Evolutionary conservation across 176 grass and related monocot genomes (phyloP).

Genomic region (Musa schizocarpa): DNA sequence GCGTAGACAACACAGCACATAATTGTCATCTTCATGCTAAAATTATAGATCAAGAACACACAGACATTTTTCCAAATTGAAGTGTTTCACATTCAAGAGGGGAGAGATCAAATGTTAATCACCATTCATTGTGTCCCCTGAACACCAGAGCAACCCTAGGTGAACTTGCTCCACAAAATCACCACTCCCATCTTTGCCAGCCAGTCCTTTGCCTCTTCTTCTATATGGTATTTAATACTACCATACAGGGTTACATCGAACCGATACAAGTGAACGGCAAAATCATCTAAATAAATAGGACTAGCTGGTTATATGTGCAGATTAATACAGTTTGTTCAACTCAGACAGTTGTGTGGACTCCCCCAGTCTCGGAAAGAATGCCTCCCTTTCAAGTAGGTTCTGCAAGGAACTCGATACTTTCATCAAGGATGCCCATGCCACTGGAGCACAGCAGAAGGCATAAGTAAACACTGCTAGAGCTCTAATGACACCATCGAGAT

Average conservation of each 20-base stretch:
- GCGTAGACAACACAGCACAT: too few species aligned
- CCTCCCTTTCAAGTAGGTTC: slow-evolving; percentile 64
- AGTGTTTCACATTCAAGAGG: slow-evolving; percentile 1
- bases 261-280: background rate
- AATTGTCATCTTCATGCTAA: too few species aligned
- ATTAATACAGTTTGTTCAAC: slow-evolving; percentile 82
- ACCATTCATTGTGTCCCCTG: background rate
- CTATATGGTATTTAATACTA: background rate
- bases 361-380: slow-evolving; percentile 55
- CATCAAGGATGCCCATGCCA: slow-evolving; percentile 62
- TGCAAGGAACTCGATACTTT: slow-evolving; percentile 55
- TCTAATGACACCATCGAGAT: slow-evolving; percentile 50
- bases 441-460: slow-evolving; percentile 45
- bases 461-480: slow-evolving; percentile 51
- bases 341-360: slow-evolving; percentile 52
- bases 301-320: slow-evolving; percentile 17
- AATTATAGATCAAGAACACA: background rate
- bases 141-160: background rate
- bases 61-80: background rate
- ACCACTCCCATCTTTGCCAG: background rate
- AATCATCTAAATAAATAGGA: background rate
- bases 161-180: too few species aligned
- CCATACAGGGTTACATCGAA: background rate
- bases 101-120: background rate
- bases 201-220: background rate